A percentile compares a stretch with the other conserved stretches of the same genome.
These are phyloP conservation scores for Aspergillus quadricinctus DNA, from an alignment of 2,329 filamentous ascomycete genomes.

Conservation along the genomic window DNA sequence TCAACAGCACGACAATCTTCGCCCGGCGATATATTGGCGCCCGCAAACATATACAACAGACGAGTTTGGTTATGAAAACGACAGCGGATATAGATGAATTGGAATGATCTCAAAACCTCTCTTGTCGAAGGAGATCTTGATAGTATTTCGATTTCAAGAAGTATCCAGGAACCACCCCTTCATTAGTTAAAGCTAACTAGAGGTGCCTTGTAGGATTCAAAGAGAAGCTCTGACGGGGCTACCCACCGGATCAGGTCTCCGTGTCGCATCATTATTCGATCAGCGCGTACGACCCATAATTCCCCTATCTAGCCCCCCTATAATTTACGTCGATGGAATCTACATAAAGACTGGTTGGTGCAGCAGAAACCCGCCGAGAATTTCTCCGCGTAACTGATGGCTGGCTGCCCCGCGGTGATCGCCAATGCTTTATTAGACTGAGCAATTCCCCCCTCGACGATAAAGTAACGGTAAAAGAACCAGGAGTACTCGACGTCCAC, in stretches of 20 bases:
- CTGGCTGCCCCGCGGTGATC: constrained; percentile 2
- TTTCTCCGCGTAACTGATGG: constrained; percentile 4
- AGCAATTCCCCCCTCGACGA: background rate
- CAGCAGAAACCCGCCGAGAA: constrained; percentile 4
- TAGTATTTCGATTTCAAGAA: no score
- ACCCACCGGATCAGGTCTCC: background rate
- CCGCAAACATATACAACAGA: no score
- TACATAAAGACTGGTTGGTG: background rate
- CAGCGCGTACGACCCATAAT: background rate
- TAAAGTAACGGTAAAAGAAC: background rate
- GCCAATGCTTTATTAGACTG: background rate
- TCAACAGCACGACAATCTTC: no score
- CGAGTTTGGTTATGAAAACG: no score
- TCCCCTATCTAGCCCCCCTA: background rate
- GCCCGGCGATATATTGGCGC: no score
- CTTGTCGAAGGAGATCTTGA: no score
- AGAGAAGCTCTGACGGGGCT: background rate
- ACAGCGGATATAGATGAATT: no score
- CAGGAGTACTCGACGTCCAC: background rate
- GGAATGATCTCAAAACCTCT: no score
- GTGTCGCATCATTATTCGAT: constrained; percentile 1
- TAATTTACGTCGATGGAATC: background rate
- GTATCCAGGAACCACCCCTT: no score
- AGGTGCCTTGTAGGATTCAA: background rate
- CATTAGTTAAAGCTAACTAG: background rate